Percentiles rank a stretch among this genome's conserved stretches.
Evolutionary conservation across 2,329 filamentous ascomycete genomes (phyloP).

Genomic region (Beauveria sp.): DNA sequence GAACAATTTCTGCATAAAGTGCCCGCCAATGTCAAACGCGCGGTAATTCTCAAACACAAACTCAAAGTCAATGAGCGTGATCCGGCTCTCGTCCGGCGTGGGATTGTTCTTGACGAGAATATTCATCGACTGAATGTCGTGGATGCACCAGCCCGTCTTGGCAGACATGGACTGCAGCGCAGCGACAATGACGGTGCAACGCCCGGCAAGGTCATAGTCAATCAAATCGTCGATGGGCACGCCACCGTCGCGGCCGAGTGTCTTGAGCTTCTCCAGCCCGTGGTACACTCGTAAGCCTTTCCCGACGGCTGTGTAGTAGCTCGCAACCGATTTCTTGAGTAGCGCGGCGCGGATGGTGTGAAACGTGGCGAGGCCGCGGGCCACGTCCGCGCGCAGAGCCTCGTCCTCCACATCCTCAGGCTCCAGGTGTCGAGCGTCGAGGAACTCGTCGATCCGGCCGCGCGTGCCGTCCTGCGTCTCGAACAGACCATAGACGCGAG

Average conservation of each 20-base stretch:
- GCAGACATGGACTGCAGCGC: constrained; percentile 7
- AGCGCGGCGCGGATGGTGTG: constrained; percentile 1
- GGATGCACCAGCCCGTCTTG: constrained; percentile 15
- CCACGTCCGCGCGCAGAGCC: constrained; percentile 13
- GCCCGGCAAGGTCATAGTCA: constrained; percentile 12
- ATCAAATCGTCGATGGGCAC: constrained; percentile 12
- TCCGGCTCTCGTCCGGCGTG: neutral
- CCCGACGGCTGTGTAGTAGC: constrained; percentile 12
- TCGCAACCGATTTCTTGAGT: neutral
- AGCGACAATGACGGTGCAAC: neutral
- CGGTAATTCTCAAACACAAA: constrained; percentile 15
- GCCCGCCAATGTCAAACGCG: constrained; percentile 16
- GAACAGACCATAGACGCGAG: constrained; percentile 14
- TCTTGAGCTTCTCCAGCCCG: constrained; percentile 11
- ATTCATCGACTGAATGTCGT: constrained; percentile 17
- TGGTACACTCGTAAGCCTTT: constrained; percentile 11
- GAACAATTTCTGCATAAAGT: constrained; percentile 17
- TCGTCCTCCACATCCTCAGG: constrained; percentile 14
- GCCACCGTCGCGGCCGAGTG: constrained; percentile 9
- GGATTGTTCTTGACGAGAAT: constrained; percentile 12
- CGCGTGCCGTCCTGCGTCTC: constrained; percentile 13
- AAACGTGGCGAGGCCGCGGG: constrained; percentile 12
- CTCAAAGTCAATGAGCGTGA: constrained; percentile 15
- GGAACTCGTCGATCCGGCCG: constrained; percentile 14
- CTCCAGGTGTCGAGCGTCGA: constrained; percentile 13